Evolutionary conservation across 2,329 filamentous ascomycete genomes (phyloP).

Genomic region (Xylariales sp.): DNA sequence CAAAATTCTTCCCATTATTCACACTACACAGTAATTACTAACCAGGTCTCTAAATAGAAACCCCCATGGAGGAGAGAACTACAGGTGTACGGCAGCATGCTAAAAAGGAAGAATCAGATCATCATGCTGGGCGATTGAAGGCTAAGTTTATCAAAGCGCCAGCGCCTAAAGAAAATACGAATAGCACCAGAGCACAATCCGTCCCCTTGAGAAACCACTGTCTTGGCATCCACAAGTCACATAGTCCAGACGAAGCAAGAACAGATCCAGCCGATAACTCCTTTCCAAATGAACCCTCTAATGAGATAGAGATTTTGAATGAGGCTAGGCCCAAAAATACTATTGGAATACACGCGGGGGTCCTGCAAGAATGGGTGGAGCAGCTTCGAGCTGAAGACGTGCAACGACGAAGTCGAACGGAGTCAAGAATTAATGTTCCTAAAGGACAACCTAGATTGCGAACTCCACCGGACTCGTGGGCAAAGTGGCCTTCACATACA

Average conservation of each 20-base stretch:
- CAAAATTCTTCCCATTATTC: background rate
- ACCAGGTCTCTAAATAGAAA: background rate
- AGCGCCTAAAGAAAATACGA: conserved; percentile 21
- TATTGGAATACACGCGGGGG: conserved; percentile 42
- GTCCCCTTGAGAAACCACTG: background rate
- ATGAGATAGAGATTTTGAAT: background rate
- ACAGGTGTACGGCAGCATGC: conserved; percentile 35
- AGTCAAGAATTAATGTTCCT: conserved; percentile 12
- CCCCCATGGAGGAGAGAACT: conserved; percentile 22
- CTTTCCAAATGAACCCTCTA: background rate
- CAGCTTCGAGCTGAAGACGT: conserved; percentile 43
- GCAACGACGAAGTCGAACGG: conserved; percentile 22
- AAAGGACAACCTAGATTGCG: conserved; percentile 31
- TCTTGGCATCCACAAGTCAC: background rate
- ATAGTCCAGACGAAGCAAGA: background rate
- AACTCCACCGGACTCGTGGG: conserved; percentile 49
- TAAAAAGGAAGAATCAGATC: conserved; percentile 31
- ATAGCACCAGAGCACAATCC: background rate
- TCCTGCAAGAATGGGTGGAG: conserved; percentile 47
- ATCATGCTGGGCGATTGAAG: conserved; percentile 17
- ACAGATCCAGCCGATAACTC: background rate
- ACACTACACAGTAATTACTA: background rate
- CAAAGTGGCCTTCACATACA: conserved; percentile 51
- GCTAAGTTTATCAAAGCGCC: conserved; percentile 21
- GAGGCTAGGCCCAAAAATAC: conserved; percentile 24